Conservation (phyloP, 257 asterid genomes). For the Lycium ferocissimum region DNA sequence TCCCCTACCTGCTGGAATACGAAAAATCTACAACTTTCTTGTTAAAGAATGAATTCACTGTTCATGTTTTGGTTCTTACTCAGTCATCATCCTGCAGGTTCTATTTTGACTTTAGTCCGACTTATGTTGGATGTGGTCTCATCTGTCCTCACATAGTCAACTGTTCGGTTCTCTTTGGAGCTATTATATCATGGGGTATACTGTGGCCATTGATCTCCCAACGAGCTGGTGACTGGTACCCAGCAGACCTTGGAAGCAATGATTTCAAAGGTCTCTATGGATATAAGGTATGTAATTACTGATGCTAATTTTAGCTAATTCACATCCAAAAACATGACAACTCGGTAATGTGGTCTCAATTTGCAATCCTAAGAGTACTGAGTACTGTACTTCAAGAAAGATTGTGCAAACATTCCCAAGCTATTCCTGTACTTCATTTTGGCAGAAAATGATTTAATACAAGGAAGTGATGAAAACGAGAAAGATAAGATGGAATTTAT, state of each 20-base stretch:
- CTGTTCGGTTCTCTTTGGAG: constrained; percentile 92
- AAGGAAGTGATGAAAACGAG: neutral
- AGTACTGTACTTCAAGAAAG: neutral
- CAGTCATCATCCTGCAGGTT: constrained; percentile 65
- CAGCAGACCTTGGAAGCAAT: constrained; percentile 85
- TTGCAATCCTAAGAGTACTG: neutral
- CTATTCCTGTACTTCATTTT: constrained; percentile 14
- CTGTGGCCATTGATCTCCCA: constrained; percentile 90
- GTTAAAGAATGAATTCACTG: constrained; percentile 1
- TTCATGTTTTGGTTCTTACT: constrained; percentile 38
- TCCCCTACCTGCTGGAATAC: constrained; percentile 21
- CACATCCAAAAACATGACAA: neutral
- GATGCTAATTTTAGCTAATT: neutral
- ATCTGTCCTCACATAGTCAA: constrained; percentile 96
- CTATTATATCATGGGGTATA: constrained; percentile 94
- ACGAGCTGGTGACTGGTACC: constrained; percentile 92
- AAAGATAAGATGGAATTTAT: neutral
- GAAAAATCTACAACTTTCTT: neutral
- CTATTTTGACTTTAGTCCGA: constrained; percentile 96
- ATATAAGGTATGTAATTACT: constrained; percentile 64
- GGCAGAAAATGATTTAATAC: constrained; percentile 17
- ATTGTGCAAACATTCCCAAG: constrained; percentile 12
- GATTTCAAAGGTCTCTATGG: constrained; percentile 97
- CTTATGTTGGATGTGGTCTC: constrained; percentile 95
- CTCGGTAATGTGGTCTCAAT: neutral